Conservation (phyloP, 2,329 filamentous ascomycete genomes). For the Pseudodiploospora longispora region DNA sequence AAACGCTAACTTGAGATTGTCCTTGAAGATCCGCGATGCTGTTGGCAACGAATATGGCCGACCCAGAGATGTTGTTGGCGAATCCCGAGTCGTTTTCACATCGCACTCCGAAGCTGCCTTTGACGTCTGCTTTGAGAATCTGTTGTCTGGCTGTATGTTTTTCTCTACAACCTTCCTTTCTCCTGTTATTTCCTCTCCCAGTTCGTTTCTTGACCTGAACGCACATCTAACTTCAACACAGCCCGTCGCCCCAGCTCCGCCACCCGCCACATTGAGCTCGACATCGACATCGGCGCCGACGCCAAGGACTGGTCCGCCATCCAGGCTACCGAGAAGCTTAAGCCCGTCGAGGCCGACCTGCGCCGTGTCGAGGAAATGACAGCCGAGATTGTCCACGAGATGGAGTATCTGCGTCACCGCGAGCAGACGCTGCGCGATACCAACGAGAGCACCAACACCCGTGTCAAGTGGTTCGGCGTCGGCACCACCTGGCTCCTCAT, state of each 20-base stretch:
- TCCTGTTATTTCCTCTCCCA: not conserved
- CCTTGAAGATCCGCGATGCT: conserved; percentile 75
- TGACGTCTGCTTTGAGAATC: conserved; percentile 93
- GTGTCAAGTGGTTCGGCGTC: conserved; percentile 98
- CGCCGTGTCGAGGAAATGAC: conserved; percentile 88
- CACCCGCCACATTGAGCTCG: conserved; percentile 73
- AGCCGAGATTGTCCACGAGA: conserved; percentile 79
- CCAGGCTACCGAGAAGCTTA: conserved; percentile 93
- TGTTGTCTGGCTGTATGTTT: conserved; percentile 61
- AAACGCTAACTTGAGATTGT: conserved; percentile 6
- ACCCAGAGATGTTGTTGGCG: conserved; percentile 84
- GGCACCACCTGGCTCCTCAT: conserved; percentile 87
- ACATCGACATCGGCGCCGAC: conserved; percentile 93
- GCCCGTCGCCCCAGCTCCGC: conserved; percentile 37
- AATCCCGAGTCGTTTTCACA: conserved; percentile 89
- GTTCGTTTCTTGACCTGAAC: not conserved
- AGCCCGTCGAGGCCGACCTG: conserved; percentile 92
- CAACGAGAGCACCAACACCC: conserved; percentile 98
- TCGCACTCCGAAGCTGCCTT: conserved; percentile 87
- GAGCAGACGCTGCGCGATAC: conserved; percentile 97
- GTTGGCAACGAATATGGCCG: conserved; percentile 93
- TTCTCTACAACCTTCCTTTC: not conserved
- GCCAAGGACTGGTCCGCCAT: conserved; percentile 98
- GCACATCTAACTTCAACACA: conserved; percentile 6
- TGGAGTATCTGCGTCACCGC: conserved; percentile 85